phyloP scores from a whole-genome alignment of 805 yeast genomes.

The Saccharomycopsis olivae region DNA sequence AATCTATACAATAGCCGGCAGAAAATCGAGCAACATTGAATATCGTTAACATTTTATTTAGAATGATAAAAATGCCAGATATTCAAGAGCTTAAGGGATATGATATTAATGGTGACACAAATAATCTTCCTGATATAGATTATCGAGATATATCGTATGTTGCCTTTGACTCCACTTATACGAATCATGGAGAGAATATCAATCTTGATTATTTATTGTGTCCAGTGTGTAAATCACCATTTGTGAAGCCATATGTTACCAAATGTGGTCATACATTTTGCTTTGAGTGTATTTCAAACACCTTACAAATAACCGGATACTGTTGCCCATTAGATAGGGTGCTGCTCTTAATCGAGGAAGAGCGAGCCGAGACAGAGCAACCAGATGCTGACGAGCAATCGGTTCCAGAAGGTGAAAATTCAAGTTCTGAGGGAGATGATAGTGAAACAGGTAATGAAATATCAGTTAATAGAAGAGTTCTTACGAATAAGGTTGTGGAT shows the following conservation, averaged over 20 bases:
- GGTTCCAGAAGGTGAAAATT: no score
- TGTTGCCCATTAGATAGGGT: conserved; percentile 12
- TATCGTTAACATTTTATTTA: no score
- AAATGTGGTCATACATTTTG: conserved; percentile 18
- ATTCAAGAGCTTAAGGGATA: no score
- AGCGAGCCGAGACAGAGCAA: neutral
- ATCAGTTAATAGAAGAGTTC: neutral
- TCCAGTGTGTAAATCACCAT: conserved; percentile 14
- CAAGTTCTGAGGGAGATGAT: neutral
- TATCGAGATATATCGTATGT: no score
- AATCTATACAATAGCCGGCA: no score
- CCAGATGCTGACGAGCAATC: conserved; percentile 20
- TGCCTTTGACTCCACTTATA: no score
- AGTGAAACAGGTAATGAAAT: neutral
- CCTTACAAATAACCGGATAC: conserved; percentile 1
- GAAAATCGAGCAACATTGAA: no score
- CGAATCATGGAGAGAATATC: no score
- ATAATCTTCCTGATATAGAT: no score
- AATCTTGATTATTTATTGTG: conserved; percentile 8
- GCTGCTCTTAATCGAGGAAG: neutral
- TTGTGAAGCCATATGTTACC: conserved; percentile 15
- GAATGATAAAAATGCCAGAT: no score
- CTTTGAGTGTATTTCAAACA: conserved; percentile 7
- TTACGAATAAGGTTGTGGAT: neutral
- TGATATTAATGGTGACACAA: no score